Percentiles rank a stretch among this genome's conserved stretches.
Conservation (phyloP, 2,329 filamentous ascomycete species). For the Rasamsonia emersonii region DNA sequence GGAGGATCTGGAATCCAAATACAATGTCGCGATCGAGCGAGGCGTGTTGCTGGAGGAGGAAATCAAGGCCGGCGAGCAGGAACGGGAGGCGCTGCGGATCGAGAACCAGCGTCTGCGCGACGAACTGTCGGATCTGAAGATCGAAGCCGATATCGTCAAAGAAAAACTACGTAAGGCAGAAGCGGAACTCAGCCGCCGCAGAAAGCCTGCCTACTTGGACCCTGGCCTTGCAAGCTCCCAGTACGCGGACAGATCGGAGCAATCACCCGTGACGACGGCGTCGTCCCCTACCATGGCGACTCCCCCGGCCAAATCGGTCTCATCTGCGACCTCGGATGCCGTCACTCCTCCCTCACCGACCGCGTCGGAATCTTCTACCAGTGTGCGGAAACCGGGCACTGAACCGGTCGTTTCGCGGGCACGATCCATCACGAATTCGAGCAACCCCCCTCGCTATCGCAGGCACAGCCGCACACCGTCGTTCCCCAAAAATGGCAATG, state of each 20-base stretch:
- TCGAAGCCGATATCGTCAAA: slow-evolving; percentile 88
- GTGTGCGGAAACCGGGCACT: slow-evolving; percentile 45
- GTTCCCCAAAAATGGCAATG: slow-evolving; percentile 40
- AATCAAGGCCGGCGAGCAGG: slow-evolving; percentile 81
- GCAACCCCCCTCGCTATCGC: slow-evolving; percentile 45
- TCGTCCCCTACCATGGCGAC: slow-evolving; percentile 88
- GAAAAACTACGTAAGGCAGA: slow-evolving; percentile 79
- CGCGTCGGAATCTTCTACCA: slow-evolving; percentile 73
- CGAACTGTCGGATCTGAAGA: slow-evolving; percentile 84
- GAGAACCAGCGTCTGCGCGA: slow-evolving; percentile 83
- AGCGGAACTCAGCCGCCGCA: slow-evolving; percentile 41
- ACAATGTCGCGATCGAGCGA: slow-evolving; percentile 87
- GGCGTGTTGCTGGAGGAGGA: slow-evolving; percentile 92
- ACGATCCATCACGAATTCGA: slow-evolving; percentile 40
- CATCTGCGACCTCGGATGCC: slow-evolving; percentile 54
- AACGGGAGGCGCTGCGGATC: slow-evolving; percentile 80
- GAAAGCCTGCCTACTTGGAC: slow-evolving; percentile 43
- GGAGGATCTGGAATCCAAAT: slow-evolving; percentile 95
- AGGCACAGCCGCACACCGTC: slow-evolving; percentile 50
- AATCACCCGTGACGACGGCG: slow-evolving; percentile 70
- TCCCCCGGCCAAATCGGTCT: slow-evolving; percentile 64
- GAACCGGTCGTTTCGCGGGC: slow-evolving; percentile 40
- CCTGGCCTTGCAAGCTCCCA: slow-evolving; percentile 45
- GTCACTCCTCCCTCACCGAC: slow-evolving; percentile 88
- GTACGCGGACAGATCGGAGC: slow-evolving; percentile 61